These are phyloP conservation scores for Plantago ovata DNA, from an alignment of 257 asterid species.

Conservation along the genomic window DNA sequence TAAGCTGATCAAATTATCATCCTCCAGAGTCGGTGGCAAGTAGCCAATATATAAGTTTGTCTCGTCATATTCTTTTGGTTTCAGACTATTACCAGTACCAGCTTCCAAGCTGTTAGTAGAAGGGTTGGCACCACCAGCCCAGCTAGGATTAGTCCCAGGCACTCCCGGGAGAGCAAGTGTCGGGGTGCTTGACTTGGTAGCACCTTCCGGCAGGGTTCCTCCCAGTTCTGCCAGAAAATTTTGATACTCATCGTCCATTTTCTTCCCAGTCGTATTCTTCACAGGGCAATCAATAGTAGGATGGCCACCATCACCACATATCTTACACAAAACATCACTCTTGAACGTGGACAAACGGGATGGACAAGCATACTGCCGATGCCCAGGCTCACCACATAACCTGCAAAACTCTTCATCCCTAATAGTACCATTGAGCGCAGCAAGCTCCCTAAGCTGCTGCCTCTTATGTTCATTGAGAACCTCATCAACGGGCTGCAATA, in stretches of 20 bases:
- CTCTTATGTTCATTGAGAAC: slow-evolving; percentile 95
- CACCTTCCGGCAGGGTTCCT: slow-evolving; percentile 75
- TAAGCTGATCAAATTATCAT: slow-evolving; percentile 73
- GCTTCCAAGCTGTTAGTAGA: slow-evolving; percentile 42
- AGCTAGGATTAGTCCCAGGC: slow-evolving; percentile 72
- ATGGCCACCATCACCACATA: slow-evolving; percentile 97
- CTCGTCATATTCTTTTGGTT: slow-evolving; percentile 91
- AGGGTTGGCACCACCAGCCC: slow-evolving; percentile 53
- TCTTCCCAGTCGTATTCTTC: slow-evolving; percentile 75
- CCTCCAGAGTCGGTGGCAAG: slow-evolving; percentile 89
- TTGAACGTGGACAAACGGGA: slow-evolving; percentile 78
- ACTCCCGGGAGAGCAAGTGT: slow-evolving; percentile 69
- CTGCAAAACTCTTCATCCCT: slow-evolving; percentile 93
- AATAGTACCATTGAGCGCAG: slow-evolving; percentile 92
- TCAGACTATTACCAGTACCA: slow-evolving; percentile 48
- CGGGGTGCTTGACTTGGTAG: slow-evolving; percentile 41
- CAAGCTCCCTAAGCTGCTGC: slow-evolving; percentile 96
- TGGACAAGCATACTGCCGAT: slow-evolving; percentile 90
- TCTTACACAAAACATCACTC: slow-evolving; percentile 87
- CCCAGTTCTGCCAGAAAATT: slow-evolving; percentile 92
- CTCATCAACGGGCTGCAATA: slow-evolving; percentile 96
- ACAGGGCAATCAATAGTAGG: slow-evolving; percentile 95
- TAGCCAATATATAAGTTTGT: slow-evolving; percentile 84
- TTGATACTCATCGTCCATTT: slow-evolving; percentile 98
- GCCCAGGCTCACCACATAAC: slow-evolving; percentile 95